Evolutionary conservation across 805 yeast genomes (phyloP).

Genomic region (Zygosaccharomyces rouxii): DNA sequence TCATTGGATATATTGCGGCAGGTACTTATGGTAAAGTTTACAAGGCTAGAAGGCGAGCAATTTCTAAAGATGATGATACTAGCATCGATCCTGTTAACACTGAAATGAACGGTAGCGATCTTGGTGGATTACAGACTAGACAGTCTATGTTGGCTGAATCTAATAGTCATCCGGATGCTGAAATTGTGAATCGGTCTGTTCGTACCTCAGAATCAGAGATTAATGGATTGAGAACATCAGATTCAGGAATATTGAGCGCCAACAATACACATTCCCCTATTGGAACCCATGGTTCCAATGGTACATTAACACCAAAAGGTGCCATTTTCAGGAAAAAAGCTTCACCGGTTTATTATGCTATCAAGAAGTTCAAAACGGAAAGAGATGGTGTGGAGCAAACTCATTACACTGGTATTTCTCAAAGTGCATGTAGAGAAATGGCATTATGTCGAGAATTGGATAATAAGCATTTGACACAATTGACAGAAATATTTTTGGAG

Average conservation of each 20-base stretch:
- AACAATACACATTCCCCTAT: background rate
- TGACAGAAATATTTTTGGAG: slow-evolving; percentile 81
- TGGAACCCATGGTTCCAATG: background rate
- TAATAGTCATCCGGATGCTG: background rate
- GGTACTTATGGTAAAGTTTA: slow-evolving; percentile 98
- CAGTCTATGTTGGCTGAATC: background rate
- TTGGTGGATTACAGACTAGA: slow-evolving; percentile 2
- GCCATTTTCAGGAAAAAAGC: slow-evolving; percentile 9
- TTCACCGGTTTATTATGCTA: slow-evolving; percentile 57
- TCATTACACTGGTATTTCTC: slow-evolving; percentile 92
- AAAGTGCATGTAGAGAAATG: slow-evolving; percentile 95
- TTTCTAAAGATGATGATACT: slow-evolving; percentile 1
- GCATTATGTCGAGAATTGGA: slow-evolving; percentile 83
- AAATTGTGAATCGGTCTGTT: background rate
- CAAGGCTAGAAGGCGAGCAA: slow-evolving; percentile 59
- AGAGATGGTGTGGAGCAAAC: slow-evolving; percentile 77
- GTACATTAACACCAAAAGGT: background rate
- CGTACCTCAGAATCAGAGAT: slow-evolving; percentile 2
- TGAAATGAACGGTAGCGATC: background rate
- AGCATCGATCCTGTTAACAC: slow-evolving; percentile 4
- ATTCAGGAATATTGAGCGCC: background rate
- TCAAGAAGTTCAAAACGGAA: slow-evolving; percentile 93
- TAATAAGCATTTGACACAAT: slow-evolving; percentile 72
- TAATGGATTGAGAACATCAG: slow-evolving; percentile 2
- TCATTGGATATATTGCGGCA: slow-evolving; percentile 94